Evolutionary conservation across 495 filamentous ascomycete genomes (phyloP), one percentile per base, ranked within the genome.

Genomic region (Cercophora sp.): DNA sequence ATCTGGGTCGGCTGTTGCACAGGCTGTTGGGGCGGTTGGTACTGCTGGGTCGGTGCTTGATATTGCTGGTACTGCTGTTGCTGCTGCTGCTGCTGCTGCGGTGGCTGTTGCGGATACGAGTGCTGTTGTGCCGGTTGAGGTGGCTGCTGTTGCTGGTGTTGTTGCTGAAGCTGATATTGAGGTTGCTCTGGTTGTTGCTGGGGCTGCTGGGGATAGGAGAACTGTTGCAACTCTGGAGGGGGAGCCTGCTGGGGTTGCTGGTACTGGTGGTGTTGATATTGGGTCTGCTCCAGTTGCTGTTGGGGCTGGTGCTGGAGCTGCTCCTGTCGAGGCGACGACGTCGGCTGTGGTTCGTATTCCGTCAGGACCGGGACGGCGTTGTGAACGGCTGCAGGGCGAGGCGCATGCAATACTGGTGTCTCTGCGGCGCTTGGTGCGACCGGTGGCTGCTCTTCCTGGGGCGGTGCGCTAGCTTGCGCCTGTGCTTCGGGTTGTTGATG

Each of bases 361-460:
- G 27, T 23, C 2, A 47, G 44, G 13, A 16, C 44, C 20, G 27
- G 15, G 15, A 23, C 25, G 23, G 44, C 5, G 16, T 31, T 47
- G 6, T 1, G 22, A 10, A 27, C 18, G 25, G 44, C 27, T 32
- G 44, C 27, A 31, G 44, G 44, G 6, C 26, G 25, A 16, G 44
- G 44, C n/a, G 44, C 44, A n/a, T 47, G 27, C 25, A 47, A 2
- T 13, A 32, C 44, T 32, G 44, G 44, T 5, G 44, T 47, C 25
- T 47, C 44, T 0, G 27, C 8, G 8, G 22, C 13, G 22, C 16
- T 41, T 41, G 37, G n/a, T 41, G 37, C 37, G n/a, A 41, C 3
- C 20, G 37, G n/a, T n/a, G 18, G 37, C 9, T 19, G 35, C 18
- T 41, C n/a, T 20, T 41, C 37, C 18, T 41, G 37, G 37, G 37